These are phyloP conservation scores for Geotrichum citri-aurantii DNA, from an alignment of 1,139 yeast species.

Conservation along the genomic window DNA sequence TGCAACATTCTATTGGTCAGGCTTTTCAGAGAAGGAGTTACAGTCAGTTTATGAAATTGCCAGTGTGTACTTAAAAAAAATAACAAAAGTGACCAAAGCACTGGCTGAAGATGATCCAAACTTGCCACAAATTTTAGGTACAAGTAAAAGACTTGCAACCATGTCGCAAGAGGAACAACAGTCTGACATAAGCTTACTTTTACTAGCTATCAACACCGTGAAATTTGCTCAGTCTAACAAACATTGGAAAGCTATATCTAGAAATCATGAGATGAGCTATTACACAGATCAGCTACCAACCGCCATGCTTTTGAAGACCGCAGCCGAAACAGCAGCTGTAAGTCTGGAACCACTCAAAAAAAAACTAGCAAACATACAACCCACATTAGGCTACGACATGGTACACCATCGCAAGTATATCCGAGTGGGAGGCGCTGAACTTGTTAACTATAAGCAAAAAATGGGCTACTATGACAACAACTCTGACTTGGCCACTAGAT, in stretches of 20 bases:
- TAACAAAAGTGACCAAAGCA: constrained; percentile 37
- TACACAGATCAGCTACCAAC: constrained; percentile 6
- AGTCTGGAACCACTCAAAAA: background rate
- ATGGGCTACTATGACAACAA: constrained; percentile 10
- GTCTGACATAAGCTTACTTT: constrained; percentile 47
- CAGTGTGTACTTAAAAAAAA: constrained; percentile 41
- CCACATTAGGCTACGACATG: background rate
- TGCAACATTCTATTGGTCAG: constrained; percentile 72
- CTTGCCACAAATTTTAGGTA: constrained; percentile 1
- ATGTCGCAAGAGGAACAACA: constrained; percentile 45
- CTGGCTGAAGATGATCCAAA: constrained; percentile 28
- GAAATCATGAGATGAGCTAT: constrained; percentile 15
- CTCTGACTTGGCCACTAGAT: background rate
- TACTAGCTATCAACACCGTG: constrained; percentile 38
- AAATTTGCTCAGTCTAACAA: constrained; percentile 2
- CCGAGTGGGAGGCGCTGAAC: constrained; percentile 10
- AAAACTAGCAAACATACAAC: background rate
- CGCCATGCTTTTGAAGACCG: background rate
- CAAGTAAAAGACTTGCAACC: constrained; percentile 8
- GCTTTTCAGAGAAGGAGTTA: constrained; percentile 51
- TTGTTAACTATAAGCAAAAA: constrained; percentile 10
- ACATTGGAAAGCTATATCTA: constrained; percentile 13
- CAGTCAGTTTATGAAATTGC: constrained; percentile 39
- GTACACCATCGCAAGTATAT: background rate
- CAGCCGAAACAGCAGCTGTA: background rate